Conservation (phyloP, 352 stramenopile species). For the Globisporangium yorkense region DNA sequence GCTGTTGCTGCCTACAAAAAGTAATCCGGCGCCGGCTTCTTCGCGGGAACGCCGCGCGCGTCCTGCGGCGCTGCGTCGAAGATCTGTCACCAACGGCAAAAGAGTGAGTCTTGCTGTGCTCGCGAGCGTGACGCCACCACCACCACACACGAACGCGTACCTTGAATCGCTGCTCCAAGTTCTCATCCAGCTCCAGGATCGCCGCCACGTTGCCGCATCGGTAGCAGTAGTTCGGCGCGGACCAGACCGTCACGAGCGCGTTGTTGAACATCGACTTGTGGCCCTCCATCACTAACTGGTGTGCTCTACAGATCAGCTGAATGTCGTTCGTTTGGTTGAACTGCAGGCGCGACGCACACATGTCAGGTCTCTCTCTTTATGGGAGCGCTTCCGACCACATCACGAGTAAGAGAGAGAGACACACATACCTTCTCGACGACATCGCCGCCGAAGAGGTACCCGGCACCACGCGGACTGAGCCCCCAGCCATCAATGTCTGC, state of each 20-base stretch:
- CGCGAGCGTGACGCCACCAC: neutral
- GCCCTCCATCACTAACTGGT: constrained; percentile 95
- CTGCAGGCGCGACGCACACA: constrained; percentile 16
- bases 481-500: constrained; percentile 98
- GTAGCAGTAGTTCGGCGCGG: constrained; percentile 99
- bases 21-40: constrained; percentile 98
- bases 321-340: constrained; percentile 99
- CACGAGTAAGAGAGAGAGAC: no score
- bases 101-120: no score
- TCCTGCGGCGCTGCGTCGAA: constrained; percentile 98
- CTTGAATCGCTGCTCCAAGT: constrained; percentile 88
- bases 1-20: constrained; percentile 90
- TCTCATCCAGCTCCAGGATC: constrained; percentile 98
- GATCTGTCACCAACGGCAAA: constrained; percentile 56
- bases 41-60: constrained; percentile 93
- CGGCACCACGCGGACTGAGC: constrained; percentile 94
- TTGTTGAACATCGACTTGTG: constrained; percentile 97
- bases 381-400: no score
- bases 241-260: constrained; percentile 98
- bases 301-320: constrained; percentile 96
- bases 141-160: constrained; percentile 18
- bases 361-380: no score
- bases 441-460: constrained; percentile 98
- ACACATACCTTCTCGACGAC: constrained; percentile 90
- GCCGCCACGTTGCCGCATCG: constrained; percentile 97